Base-by-base conservation (phyloP, 345 rosid genomes). In the Atalantia buxifolia region DNA sequence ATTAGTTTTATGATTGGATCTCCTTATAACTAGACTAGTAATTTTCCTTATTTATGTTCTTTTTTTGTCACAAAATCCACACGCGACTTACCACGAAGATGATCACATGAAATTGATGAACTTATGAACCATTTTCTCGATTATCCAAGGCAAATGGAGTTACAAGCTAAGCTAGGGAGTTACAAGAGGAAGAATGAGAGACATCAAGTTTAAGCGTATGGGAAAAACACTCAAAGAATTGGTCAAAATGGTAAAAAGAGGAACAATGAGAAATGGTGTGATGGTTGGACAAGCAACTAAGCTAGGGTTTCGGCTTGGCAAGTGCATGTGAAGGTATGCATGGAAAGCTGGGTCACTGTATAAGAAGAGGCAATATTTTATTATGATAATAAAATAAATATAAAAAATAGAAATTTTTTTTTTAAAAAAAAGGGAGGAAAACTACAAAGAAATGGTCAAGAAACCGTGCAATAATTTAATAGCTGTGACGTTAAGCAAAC, bases 301-400 rank as follows among this genome's bases (percentile, higher is more conserved):
- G 84, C 57, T 81, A 83, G 84, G 85, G 88, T 81, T 84, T 82
- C 53, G 45, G 82, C 25, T 78, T 77, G 83, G 85, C 81, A 86
- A 82, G 85, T 84, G 88, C 92, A 91, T 88, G 94, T 89, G 92
- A 85, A 82, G 86, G 81, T 73, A 81, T 83, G 87, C 92, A 90
- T 89, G 91, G 94, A 86, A 91, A 91, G 88, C 79, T 79, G 92
- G 85, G 92, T 85, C 86, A 55, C 71, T 77, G 76, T 25, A 53
- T 50, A 33, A 73, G 76, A 72, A 78, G 76, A 78, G 80, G 76
- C 71, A 71, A 53, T 61, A 65, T 59, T 62, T 69, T 55, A 75
- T 6, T n/a, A 28, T 30, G 7, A 53, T 53, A 53, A 53, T 53
- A 53, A 61, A 19, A 63, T 27, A 36, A 27, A 16, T 57, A 19